Conservation (phyloP, 1,284 basidiomycete genomes). For the Cerrena zonata region DNA sequence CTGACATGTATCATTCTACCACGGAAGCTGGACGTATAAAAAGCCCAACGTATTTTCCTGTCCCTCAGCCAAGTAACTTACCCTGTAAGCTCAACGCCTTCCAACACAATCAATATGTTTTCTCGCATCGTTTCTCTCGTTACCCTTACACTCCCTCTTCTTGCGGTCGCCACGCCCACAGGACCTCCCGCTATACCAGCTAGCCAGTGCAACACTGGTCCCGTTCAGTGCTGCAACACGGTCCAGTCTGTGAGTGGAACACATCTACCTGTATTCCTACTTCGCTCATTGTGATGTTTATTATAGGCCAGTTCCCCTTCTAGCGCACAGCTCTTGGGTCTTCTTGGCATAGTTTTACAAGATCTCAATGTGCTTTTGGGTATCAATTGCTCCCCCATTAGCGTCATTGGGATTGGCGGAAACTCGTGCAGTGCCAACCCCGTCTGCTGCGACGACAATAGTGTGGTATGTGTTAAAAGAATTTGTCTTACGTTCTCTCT, state of each 20-base stretch:
- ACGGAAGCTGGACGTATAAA: neutral
- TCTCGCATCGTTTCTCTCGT: constrained; percentile 8
- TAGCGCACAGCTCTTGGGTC: constrained; percentile 4
- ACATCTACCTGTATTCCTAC: too few relatives aligned
- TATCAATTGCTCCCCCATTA: constrained; percentile 19
- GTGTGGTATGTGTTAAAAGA: constrained; percentile 26
- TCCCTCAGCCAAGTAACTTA: neutral
- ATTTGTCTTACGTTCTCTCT: neutral
- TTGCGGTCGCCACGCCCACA: constrained; percentile 25
- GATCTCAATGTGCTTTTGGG: constrained; percentile 11
- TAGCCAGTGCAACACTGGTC: constrained; percentile 22
- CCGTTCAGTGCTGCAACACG: constrained; percentile 28
- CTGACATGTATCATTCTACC: too few relatives aligned
- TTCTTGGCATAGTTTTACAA: neutral
- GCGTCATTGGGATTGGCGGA: constrained; percentile 16
- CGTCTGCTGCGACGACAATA: constrained; percentile 36
- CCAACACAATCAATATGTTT: constrained; percentile 13
- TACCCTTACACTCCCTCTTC: constrained; percentile 18
- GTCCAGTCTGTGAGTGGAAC: constrained; percentile 14
- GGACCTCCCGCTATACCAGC: constrained; percentile 9
- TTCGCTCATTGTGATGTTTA: neutral
- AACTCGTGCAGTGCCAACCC: constrained; percentile 28
- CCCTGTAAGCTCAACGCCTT: neutral
- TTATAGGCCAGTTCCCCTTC: constrained; percentile 15
- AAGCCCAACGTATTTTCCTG: neutral